These are phyloP conservation scores for Apiotrichum sp. DNA, from an alignment of 1,284 basidiomycete genomes.

Conservation along the genomic window DNA sequence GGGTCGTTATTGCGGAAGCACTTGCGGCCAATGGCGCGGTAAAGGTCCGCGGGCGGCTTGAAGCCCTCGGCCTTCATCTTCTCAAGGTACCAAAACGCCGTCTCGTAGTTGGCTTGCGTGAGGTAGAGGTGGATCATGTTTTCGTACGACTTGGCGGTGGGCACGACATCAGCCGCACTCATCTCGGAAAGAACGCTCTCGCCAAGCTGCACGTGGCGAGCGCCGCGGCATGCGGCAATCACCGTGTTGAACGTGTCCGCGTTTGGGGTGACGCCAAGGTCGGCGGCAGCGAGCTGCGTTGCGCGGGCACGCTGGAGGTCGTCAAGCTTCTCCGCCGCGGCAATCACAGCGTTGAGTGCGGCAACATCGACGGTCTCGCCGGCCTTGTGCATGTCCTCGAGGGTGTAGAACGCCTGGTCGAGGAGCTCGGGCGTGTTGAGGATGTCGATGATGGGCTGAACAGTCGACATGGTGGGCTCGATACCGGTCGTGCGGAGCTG, in stretches of 20 bases:
- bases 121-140: constrained; percentile 63
- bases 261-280: constrained; percentile 57
- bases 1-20: constrained; percentile 57
- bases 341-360: constrained; percentile 61
- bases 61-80: constrained; percentile 67
- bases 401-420: constrained; percentile 60
- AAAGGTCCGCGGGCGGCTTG: constrained; percentile 56
- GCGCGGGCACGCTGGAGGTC: constrained; percentile 73
- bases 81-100: constrained; percentile 80
- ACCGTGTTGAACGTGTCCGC: constrained; percentile 65
- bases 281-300: constrained; percentile 60
- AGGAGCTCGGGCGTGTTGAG: constrained; percentile 55
- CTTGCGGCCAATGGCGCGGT: constrained; percentile 58
- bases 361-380: constrained; percentile 55
- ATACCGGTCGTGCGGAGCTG: constrained; percentile 32
- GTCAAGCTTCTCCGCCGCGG: constrained; percentile 56
- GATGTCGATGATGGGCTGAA: constrained; percentile 50
- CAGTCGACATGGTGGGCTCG: constrained; percentile 26
- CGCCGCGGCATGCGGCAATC: constrained; percentile 57
- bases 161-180: constrained; percentile 45
- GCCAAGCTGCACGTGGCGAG: constrained; percentile 31
- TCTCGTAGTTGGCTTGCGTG: constrained; percentile 66
- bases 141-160: constrained; percentile 59
- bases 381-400: constrained; percentile 58
- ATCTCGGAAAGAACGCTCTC: constrained; percentile 39